Percentiles rank a stretch among this genome's conserved stretches.
These are phyloP conservation scores for Parmelia sp. DNA, from an alignment of 495 filamentous ascomycete species.

Conservation along the genomic window DNA sequence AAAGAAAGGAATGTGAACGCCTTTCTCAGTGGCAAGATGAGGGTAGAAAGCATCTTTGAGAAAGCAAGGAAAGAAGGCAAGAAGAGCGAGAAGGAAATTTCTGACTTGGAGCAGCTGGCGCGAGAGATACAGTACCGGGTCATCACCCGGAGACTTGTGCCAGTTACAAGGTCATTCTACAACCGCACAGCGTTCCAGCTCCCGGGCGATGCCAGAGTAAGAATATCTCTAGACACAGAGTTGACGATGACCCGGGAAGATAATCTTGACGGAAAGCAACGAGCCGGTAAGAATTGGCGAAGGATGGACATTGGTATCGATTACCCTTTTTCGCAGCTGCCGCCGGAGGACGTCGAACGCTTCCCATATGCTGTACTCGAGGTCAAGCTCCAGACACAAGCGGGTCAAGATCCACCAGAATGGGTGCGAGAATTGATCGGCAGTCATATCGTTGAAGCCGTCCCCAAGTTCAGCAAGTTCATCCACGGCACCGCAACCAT, in stretches of 20 bases:
- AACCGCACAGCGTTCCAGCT: slow-evolving; percentile 97
- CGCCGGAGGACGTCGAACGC: slow-evolving; percentile 72
- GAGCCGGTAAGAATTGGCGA: slow-evolving; percentile 87
- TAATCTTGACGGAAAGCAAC: slow-evolving; percentile 72
- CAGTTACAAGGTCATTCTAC: slow-evolving; percentile 90
- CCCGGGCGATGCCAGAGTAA: slow-evolving; percentile 90
- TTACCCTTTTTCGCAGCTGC: slow-evolving; percentile 85
- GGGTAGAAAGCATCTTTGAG: slow-evolving; percentile 79
- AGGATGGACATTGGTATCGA: slow-evolving; percentile 98
- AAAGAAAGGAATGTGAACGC: slow-evolving; percentile 98
- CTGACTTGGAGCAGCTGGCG: slow-evolving; percentile 82
- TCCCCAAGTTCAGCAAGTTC: slow-evolving; percentile 99
- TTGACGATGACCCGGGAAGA: slow-evolving; percentile 92
- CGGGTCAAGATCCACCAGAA: slow-evolving; percentile 91
- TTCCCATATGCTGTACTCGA: slow-evolving; percentile 97
- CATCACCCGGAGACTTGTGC: slow-evolving; percentile 72
- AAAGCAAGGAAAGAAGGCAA: slow-evolving; percentile 92
- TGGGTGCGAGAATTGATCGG: slow-evolving; percentile 91
- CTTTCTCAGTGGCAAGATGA: slow-evolving; percentile 73
- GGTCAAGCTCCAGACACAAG: slow-evolving; percentile 95
- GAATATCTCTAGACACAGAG: slow-evolving; percentile 95
- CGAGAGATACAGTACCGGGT: slow-evolving; percentile 89
- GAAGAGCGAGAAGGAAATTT: slow-evolving; percentile 82
- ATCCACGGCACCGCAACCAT: slow-evolving; percentile 88
- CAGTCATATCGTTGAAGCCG: slow-evolving; percentile 92